Evolutionary conservation across 495 filamentous ascomycete species (phyloP).

Genomic region (Rostrohypoxylon terebratum): DNA sequence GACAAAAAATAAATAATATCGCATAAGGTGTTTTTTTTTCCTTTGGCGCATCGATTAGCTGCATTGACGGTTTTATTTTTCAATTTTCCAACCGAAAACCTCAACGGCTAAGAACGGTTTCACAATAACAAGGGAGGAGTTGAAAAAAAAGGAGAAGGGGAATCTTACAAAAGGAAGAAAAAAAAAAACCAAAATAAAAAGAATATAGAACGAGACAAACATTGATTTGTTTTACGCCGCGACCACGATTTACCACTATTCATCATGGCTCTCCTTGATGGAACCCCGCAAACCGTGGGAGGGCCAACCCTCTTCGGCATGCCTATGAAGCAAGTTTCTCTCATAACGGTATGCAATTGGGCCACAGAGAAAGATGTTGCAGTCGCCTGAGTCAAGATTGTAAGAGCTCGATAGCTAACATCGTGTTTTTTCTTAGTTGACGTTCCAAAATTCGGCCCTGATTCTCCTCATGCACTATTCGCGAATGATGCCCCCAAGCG

Average conservation of each 20-base stretch:
- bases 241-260: constrained; percentile 11
- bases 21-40: not conserved
- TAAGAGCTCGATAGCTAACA: constrained; percentile 40
- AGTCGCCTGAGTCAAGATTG: not conserved
- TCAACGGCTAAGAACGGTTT: constrained; percentile 10
- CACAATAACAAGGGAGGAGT: not conserved
- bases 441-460: constrained; percentile 81
- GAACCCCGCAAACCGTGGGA: constrained; percentile 51
- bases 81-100: constrained; percentile 15
- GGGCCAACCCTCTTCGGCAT: constrained; percentile 69
- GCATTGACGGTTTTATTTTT: not conserved
- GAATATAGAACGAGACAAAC: constrained; percentile 15
- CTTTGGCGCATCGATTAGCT: constrained; percentile 23
- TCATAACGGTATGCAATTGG: constrained; percentile 74
- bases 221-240: constrained; percentile 3
- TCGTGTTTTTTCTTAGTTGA: constrained; percentile 65
- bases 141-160: not conserved
- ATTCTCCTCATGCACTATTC: constrained; percentile 94
- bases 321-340: constrained; percentile 80
- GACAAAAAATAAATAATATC: constrained; percentile 12
- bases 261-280: constrained; percentile 55
- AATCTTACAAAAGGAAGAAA: not conserved
- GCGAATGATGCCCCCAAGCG: constrained; percentile 83
- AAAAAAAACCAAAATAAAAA: not conserved
- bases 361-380: not conserved